Evolutionary conservation across 2,329 filamentous ascomycete species (phyloP), one percentile per base, ranked within the genome.

Genomic region (Dryadomyces quercivorus): DNA sequence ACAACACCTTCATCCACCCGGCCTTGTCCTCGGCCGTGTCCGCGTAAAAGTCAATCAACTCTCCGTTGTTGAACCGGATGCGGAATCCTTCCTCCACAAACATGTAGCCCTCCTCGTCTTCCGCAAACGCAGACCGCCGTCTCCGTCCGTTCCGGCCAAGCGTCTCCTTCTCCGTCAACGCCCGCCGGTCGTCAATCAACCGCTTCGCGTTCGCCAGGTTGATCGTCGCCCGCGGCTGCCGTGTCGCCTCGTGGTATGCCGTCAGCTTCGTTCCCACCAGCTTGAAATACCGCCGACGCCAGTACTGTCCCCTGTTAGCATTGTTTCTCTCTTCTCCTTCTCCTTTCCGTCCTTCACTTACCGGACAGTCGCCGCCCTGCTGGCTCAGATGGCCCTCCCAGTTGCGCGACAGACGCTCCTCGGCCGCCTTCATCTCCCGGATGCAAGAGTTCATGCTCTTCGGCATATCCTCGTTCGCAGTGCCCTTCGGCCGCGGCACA

Each of bases 71-170:
- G 71, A 98, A 98, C 56, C 92, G 89, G 67, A 98, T 95, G 44
- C 93, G 88, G 84, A 98, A 98, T 2, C 93, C 93, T 67, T 98
- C 93, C 69, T 98, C 93, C 53, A 98, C 92, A 67, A 98, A 98
- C 87, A 96, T 95, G 75, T 98, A 98, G 45, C 93, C 93, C 67
- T 98, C 93, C 70, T 98, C 93, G 61, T 98, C 93, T 69, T 97
- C 93, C 1, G 92, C 91, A 68, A 98, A 98, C 12, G 88, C 93
- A 38, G 91, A 96, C 68, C 94, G 90, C 55, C 93, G 86, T 46
- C 93, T 86, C 61, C 82, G 84, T 55, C 89, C 88, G 59, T 80
- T 80, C 65, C 84, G 87, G 55, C 85, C 86, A 15, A 78, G 83
- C 0, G 85, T 88, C 65, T 94, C 88, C 61, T 88, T 90, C 63